These are phyloP conservation scores for Zoysia pacifica DNA, from an alignment of 176 grass and related monocot genomes.

Conservation along the genomic window DNA sequence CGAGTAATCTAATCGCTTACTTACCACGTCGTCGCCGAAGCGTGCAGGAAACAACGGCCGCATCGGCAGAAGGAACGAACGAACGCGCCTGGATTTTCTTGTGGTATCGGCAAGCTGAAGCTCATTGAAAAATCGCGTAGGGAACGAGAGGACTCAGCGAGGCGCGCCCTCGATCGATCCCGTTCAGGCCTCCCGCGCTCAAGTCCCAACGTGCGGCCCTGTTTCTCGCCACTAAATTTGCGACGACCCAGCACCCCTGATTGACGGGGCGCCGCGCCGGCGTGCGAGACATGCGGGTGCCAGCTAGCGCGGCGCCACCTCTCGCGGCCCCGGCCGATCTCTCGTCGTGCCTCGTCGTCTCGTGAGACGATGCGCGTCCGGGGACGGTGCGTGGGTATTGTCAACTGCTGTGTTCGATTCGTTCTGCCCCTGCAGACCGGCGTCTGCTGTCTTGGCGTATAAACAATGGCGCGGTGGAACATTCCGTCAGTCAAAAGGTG, in stretches of 20 bases:
- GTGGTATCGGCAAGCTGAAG: neutral
- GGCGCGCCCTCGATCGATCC: neutral
- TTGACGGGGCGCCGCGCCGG: conserved; percentile 2
- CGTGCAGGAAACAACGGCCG: conserved; percentile 7
- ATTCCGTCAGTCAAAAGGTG: neutral
- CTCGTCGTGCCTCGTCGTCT: conserved; percentile 3
- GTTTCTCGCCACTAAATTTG: conserved; percentile 23
- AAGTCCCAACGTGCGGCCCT: conserved; percentile 38
- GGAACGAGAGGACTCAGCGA: neutral
- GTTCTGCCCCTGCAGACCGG: neutral
- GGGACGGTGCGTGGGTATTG: neutral
- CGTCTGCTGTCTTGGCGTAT: conserved; percentile 24
- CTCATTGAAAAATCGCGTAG: neutral
- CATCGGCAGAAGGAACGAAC: neutral
- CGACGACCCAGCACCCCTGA: conserved; percentile 41
- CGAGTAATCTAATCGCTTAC: neutral
- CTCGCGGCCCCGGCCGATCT: neutral
- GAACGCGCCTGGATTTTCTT: conserved; percentile 2
- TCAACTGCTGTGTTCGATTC: neutral
- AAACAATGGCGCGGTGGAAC: conserved; percentile 39
- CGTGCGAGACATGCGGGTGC: conserved; percentile 19
- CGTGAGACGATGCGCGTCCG: neutral
- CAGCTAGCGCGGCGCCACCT: neutral
- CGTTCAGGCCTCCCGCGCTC: neutral
- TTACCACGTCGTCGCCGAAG: conserved; percentile 13